Conservation (phyloP, 2,329 filamentous ascomycete species). For the Fusarium incarnatum region DNA sequence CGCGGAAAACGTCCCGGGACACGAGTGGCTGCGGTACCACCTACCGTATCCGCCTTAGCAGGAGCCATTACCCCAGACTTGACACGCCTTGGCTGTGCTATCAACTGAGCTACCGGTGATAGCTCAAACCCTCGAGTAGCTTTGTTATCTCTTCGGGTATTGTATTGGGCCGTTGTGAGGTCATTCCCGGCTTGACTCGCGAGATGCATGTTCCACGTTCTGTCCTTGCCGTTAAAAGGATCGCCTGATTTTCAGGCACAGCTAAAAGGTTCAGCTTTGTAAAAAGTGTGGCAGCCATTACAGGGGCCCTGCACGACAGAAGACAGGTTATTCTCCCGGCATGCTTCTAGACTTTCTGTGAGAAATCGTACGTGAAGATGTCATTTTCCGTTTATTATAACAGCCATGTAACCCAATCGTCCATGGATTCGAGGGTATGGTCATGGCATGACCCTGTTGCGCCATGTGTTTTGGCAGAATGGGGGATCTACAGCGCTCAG, state of each 20-base stretch:
- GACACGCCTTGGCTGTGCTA: not conserved
- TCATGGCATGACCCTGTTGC: not conserved
- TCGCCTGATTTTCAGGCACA: not conserved
- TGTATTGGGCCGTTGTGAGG: not conserved
- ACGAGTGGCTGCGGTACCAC: slow-evolving; percentile 16
- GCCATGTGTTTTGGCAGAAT: not conserved
- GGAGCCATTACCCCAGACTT: not conserved
- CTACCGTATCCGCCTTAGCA: slow-evolving; percentile 11
- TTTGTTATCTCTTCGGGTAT: not conserved
- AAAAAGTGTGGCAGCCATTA: not conserved
- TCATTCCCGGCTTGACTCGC: not conserved
- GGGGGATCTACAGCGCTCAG: not conserved
- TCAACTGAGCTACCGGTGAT: not conserved
- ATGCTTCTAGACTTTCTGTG: not conserved
- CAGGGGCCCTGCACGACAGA: not conserved
- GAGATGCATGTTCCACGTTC: not conserved
- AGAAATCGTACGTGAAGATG: not conserved
- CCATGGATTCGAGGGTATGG: not conserved
- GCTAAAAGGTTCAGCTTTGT: not conserved
- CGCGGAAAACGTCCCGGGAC: not conserved
- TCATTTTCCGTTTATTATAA: not conserved
- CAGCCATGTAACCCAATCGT: not conserved
- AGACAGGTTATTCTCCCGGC: not conserved
- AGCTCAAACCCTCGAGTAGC: not conserved
- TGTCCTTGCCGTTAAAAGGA: not conserved